Conservation (phyloP, 2,329 filamentous ascomycete species). For the Ophiostoma sp. region DNA sequence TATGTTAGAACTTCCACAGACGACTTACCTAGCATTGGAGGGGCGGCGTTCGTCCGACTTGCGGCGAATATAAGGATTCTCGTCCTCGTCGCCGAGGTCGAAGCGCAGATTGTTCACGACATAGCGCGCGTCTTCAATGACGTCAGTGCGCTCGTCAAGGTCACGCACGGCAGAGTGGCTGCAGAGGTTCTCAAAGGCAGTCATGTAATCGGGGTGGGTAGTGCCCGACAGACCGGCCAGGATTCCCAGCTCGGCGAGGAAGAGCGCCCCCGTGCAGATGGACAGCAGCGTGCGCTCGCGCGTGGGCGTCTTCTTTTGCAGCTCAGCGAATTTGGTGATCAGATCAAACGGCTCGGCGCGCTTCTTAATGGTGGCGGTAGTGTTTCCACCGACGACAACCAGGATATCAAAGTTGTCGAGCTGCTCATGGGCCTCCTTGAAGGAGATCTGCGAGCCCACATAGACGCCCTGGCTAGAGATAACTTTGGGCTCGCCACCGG, state of each 20-base stretch:
- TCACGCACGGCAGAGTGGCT: conserved; percentile 66
- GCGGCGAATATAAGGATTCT: conserved; percentile 76
- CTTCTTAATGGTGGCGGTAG: conserved; percentile 58
- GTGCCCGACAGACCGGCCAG: conserved; percentile 75
- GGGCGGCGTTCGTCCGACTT: conserved; percentile 63
- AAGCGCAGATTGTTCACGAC: conserved; percentile 90
- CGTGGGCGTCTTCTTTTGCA: conserved; percentile 71
- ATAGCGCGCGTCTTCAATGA: conserved; percentile 74
- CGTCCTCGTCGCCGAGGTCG: conserved; percentile 72
- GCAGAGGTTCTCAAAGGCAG: conserved; percentile 75
- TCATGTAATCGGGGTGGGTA: conserved; percentile 74
- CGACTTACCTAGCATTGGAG: conserved; percentile 52
- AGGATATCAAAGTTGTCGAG: conserved; percentile 75
- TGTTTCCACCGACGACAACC: conserved; percentile 68
- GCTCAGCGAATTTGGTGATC: conserved; percentile 70
- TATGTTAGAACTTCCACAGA: not conserved
- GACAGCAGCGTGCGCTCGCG: conserved; percentile 78
- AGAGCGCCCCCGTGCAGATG: conserved; percentile 72
- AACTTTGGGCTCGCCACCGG: conserved; percentile 49
- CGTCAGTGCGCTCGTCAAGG: conserved; percentile 71
- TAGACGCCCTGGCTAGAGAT: conserved; percentile 60
- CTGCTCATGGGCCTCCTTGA: conserved; percentile 69
- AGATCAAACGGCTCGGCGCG: conserved; percentile 64
- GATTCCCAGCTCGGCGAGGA: conserved; percentile 71
- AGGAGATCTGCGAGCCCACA: conserved; percentile 69